These are phyloP conservation scores for Tetrapisispora phaffii DNA, from an alignment of 805 yeast species.

Conservation along the genomic window DNA sequence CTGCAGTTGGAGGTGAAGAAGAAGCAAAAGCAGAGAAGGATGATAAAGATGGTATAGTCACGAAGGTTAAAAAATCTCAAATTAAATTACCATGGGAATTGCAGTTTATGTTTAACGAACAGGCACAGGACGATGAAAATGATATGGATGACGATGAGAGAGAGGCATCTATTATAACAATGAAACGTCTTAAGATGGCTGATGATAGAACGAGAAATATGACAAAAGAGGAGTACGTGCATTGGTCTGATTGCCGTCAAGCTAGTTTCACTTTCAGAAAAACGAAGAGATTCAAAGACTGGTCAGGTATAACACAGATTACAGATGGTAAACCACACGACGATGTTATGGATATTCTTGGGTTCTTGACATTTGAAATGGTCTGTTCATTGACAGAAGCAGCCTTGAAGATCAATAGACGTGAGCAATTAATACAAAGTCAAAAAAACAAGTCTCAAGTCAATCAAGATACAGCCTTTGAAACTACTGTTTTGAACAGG, in stretches of 20 bases:
- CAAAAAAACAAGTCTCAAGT: constrained; percentile 29
- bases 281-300: constrained; percentile 87
- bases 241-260: constrained; percentile 97
- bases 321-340: constrained; percentile 90
- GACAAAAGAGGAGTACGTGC: constrained; percentile 97
- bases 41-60: constrained; percentile 36
- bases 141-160: constrained; percentile 80
- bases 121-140: constrained; percentile 63
- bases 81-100: constrained; percentile 92
- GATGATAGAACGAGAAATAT: constrained; percentile 87
- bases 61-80: constrained; percentile 62
- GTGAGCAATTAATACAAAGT: constrained; percentile 45
- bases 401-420: constrained; percentile 69
- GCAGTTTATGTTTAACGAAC: constrained; percentile 87
- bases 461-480: constrained; percentile 29
- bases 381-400: constrained; percentile 91
- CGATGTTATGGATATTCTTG: constrained; percentile 91
- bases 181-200: constrained; percentile 80
- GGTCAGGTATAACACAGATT: constrained; percentile 81
- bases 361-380: constrained; percentile 91
- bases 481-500: constrained; percentile 36
- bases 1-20: constrained; percentile 36
- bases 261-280: constrained; percentile 94
- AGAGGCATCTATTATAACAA: constrained; percentile 80
- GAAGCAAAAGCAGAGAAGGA: constrained; percentile 27